Conservation (phyloP, 2,329 filamentous ascomycete genomes). For the Verruconis gallopava region DNA sequence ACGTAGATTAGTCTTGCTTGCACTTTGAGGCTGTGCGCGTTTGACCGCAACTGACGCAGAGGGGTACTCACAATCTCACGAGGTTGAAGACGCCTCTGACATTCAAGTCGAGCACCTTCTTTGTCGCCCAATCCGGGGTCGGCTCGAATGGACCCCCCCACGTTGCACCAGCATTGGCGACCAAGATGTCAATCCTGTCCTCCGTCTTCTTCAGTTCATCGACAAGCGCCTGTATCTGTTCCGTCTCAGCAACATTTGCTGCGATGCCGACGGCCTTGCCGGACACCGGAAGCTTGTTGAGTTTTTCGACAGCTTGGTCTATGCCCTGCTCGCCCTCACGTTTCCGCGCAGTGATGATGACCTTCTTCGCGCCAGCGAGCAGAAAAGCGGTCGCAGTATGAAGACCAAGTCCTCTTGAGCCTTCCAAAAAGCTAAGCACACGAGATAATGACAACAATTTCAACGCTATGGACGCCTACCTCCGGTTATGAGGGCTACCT, state of each 20-base stretch:
- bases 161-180: constrained; percentile 27
- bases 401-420: constrained; percentile 27
- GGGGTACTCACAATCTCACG: constrained; percentile 20
- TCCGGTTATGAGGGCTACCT: constrained; percentile 25
- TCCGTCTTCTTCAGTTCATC: constrained; percentile 20
- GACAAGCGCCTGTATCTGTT: constrained; percentile 23
- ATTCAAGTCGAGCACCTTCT: constrained; percentile 27
- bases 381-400: constrained; percentile 28
- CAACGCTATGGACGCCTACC: too few relatives aligned
- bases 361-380: constrained; percentile 26
- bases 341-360: constrained; percentile 27
- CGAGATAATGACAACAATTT: not conserved
- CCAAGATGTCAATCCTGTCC: constrained; percentile 24
- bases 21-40: too few relatives aligned
- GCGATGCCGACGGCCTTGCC: constrained; percentile 24
- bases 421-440: constrained; percentile 18
- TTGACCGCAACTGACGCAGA: not conserved
- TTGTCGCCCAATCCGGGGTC: constrained; percentile 22
- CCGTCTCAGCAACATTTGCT: constrained; percentile 25
- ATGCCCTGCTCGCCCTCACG: constrained; percentile 25
- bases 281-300: constrained; percentile 24
- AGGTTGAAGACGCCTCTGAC: constrained; percentile 28
- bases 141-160: constrained; percentile 27
- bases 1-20: not conserved
- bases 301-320: constrained; percentile 24